Base-by-base conservation (phyloP, 164 flowering plant genomes). In the Hamamelis virginiana region DNA sequence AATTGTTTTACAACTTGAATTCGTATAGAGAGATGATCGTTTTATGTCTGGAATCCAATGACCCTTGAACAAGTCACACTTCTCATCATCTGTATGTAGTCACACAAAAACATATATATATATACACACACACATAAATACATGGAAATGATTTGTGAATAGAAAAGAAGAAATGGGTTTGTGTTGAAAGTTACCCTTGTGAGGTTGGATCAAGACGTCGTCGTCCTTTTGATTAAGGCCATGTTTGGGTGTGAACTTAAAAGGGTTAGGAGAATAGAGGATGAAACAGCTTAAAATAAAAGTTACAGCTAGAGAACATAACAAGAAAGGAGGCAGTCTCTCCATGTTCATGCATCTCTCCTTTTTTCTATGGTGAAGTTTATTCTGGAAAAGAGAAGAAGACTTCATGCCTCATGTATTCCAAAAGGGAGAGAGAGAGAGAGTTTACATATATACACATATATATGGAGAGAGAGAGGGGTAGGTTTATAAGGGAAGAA, bases 41-140 rank as follows among this genome's bases (percentile, higher is more conserved):
- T 60, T 68, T n/a, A 47, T n/a, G 62, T 83, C 85, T 13, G 74
- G 82, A 3, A 85, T 53, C 89, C 89, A 85, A 9, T 64, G 78
- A 8, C 89, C 89, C 62, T 71, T 70, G 14, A 72, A 83, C 70
- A 85, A 66, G 72, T 85, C 86, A 63, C 89, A 85, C 0, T 67
- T 19, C 19, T 68, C 69, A 16, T 68, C 69, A 50, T 51, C 75
- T 56, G 27, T 55, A 23, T 27, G 14, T 38, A 25, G 13, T 19
- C 68, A 61, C 41, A 44, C 62, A 44, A 23, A 52, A 59, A 38
- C 25, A 46, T 19, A 38, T 13, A 66, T 1, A 27, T 22, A 8
- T 13, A 56, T 56, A 21, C 52, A 22, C 50, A 57, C 16, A 43
- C 3, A 23, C 33, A 8, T 21, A 55, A 15, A 45, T 22, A 9